Evolutionary conservation across 1,139 yeast species (phyloP).

Genomic region (Protomyces inouyei): DNA sequence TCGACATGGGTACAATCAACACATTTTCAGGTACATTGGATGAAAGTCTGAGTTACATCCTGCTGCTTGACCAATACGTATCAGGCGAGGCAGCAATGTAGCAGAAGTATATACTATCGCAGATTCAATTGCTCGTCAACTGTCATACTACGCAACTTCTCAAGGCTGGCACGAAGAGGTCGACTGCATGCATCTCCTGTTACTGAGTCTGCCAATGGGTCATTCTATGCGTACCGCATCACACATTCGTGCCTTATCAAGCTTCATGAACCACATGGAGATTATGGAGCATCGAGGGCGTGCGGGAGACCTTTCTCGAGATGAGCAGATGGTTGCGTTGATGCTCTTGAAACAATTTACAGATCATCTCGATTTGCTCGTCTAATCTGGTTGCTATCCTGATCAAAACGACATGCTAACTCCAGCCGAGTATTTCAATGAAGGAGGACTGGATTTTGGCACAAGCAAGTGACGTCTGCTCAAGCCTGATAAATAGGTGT

Average conservation of each 20-base stretch:
- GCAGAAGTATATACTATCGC: neutral
- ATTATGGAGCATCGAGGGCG: neutral
- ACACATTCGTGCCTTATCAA: neutral
- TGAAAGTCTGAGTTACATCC: neutral
- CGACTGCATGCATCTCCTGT: neutral
- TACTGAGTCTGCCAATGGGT: neutral
- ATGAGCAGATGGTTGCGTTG: neutral
- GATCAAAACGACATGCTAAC: neutral
- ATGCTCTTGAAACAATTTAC: neutral
- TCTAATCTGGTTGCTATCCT: slow-evolving; percentile 4
- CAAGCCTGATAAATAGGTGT: neutral
- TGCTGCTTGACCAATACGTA: slow-evolving; percentile 15
- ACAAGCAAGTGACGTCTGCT: neutral
- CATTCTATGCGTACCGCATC: neutral
- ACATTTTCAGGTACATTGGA: neutral
- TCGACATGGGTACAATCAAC: neutral
- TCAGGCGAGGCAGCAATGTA: slow-evolving; percentile 13
- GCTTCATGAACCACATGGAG: neutral
- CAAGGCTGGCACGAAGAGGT: neutral
- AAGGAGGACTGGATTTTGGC: slow-evolving; percentile 1
- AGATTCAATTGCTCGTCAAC: neutral
- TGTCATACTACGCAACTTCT: neutral
- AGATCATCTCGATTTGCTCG: neutral
- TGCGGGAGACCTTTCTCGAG: neutral
- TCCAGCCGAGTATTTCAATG: neutral